Evolutionary conservation across 1,284 basidiomycete species (phyloP).

Genomic region (Porphyrellus sp.): DNA sequence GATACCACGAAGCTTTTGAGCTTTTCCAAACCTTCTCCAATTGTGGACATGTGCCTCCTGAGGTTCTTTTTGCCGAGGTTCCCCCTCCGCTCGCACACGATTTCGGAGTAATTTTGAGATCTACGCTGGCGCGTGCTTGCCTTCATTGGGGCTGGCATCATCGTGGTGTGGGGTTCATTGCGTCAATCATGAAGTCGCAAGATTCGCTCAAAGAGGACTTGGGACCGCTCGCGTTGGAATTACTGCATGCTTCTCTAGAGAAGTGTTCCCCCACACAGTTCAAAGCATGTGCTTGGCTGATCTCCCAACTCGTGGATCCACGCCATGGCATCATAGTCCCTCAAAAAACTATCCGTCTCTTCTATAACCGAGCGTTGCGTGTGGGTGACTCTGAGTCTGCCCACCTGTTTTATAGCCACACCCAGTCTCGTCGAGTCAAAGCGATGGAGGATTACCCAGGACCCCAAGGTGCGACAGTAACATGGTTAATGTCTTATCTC

Average conservation of each 20-base stretch:
- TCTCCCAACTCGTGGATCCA: slow-evolving; percentile 28
- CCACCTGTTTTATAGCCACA: slow-evolving; percentile 41
- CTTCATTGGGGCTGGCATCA: slow-evolving; percentile 49
- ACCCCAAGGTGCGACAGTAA: slow-evolving; percentile 44
- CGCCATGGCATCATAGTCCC: slow-evolving; percentile 36
- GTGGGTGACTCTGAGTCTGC: slow-evolving; percentile 34
- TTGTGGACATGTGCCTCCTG: slow-evolving; percentile 34
- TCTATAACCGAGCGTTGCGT: slow-evolving; percentile 42
- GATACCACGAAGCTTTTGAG: slow-evolving; percentile 36
- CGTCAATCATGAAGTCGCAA: slow-evolving; percentile 34
- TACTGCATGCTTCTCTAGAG: slow-evolving; percentile 41
- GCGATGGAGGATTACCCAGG: slow-evolving; percentile 42
- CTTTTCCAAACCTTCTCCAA: slow-evolving; percentile 45
- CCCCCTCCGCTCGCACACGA: slow-evolving; percentile 36
- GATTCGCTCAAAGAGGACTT: slow-evolving; percentile 30
- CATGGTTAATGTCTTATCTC: slow-evolving; percentile 52
- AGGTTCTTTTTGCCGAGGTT: slow-evolving; percentile 37
- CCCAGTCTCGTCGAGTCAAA: slow-evolving; percentile 35
- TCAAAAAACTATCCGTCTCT: slow-evolving; percentile 40
- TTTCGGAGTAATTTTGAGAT: slow-evolving; percentile 43
- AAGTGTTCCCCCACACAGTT: slow-evolving; percentile 30
- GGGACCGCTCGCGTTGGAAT: slow-evolving; percentile 31
- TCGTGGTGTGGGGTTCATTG: slow-evolving; percentile 40
- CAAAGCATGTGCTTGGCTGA: slow-evolving; percentile 34
- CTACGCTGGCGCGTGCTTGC: slow-evolving; percentile 46